Conservation (phyloP, 1,139 yeast genomes). For the Pichia sp. region DNA sequence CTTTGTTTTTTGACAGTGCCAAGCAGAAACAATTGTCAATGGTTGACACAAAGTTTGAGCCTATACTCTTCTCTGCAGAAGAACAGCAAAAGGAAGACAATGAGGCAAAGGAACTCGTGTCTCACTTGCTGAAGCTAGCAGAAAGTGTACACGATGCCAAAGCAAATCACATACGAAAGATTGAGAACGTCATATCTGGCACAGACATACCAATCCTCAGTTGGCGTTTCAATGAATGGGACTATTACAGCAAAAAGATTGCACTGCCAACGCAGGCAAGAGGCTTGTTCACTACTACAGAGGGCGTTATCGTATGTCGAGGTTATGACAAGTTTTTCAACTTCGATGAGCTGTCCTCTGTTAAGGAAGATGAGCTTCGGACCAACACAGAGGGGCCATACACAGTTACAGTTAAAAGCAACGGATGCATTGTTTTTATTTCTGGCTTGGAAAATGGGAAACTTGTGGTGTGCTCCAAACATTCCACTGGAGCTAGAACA, state of each 20-base stretch:
- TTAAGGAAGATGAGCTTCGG: conserved; percentile 48
- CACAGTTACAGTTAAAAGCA: conserved; percentile 77
- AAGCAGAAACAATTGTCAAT: neutral
- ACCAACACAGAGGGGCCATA: conserved; percentile 68
- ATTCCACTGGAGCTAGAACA: conserved; percentile 69
- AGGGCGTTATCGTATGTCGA: conserved; percentile 59
- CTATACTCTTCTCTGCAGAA: conserved; percentile 3
- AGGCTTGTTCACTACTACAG: conserved; percentile 67
- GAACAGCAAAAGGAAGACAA: neutral
- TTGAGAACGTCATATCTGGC: conserved; percentile 32
- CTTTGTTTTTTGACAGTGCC: neutral
- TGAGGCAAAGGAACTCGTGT: conserved; percentile 1
- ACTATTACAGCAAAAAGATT: conserved; percentile 57
- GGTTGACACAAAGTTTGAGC: conserved; percentile 1
- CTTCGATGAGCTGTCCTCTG: conserved; percentile 56
- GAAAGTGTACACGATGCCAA: conserved; percentile 6
- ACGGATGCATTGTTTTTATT: conserved; percentile 87
- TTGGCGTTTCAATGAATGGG: conserved; percentile 93
- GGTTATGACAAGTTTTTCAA: conserved; percentile 97
- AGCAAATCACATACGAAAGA: conserved; percentile 35
- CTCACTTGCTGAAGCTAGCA: neutral
- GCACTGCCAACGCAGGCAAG: conserved; percentile 71
- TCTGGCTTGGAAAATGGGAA: conserved; percentile 75
- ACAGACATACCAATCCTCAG: conserved; percentile 35
- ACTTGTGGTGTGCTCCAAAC: conserved; percentile 79